Conservation (phyloP, 352 stramenopile genomes). For the Globisporangium solare region DNA sequence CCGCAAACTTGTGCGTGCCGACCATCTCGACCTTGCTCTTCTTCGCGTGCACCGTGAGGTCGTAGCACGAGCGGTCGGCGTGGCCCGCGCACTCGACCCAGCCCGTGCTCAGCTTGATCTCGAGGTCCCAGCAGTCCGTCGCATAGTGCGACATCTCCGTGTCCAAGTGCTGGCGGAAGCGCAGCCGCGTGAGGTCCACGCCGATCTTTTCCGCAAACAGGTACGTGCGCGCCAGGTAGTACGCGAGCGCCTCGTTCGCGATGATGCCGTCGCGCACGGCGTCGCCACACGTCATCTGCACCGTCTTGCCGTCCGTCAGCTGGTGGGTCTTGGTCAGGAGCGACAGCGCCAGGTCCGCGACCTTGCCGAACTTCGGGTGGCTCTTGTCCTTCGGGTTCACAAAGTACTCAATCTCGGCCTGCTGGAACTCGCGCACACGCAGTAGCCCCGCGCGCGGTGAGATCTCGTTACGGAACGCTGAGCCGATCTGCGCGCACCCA, state of each 20-base stretch:
- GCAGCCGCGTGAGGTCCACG: conserved; percentile 92
- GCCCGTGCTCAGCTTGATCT: conserved; percentile 97
- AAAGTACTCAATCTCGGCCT: conserved; percentile 99
- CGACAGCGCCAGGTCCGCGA: conserved; percentile 87
- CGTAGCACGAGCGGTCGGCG: conserved; percentile 98
- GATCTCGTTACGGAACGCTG: conserved; percentile 95
- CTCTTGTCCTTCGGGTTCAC: conserved; percentile 98
- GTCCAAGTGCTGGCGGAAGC: conserved; percentile 98
- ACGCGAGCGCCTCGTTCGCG: conserved; percentile 98
- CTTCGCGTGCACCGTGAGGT: conserved; percentile 89
- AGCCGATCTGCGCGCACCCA: conserved; percentile 83
- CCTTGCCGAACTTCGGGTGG: conserved; percentile 94
- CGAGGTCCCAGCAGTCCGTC: conserved; percentile 98
- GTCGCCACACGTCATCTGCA: conserved; percentile 89
- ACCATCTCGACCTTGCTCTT: conserved; percentile 89
- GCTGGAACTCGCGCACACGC: conserved; percentile 98
- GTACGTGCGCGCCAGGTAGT: conserved; percentile 99
- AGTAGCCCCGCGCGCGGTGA: conserved; percentile 94
- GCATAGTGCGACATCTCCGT: conserved; percentile 99
- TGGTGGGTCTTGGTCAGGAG: conserved; percentile 95
- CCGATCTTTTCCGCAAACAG: conserved; percentile 94
- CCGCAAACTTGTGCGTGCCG: conserved; percentile 86
- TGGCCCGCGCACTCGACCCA: conserved; percentile 99
- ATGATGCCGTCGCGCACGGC: conserved; percentile 93
- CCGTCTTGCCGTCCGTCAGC: conserved; percentile 95